Evolutionary conservation across 345 rosid species (phyloP).

Genomic region (Citrus hindsii): DNA sequence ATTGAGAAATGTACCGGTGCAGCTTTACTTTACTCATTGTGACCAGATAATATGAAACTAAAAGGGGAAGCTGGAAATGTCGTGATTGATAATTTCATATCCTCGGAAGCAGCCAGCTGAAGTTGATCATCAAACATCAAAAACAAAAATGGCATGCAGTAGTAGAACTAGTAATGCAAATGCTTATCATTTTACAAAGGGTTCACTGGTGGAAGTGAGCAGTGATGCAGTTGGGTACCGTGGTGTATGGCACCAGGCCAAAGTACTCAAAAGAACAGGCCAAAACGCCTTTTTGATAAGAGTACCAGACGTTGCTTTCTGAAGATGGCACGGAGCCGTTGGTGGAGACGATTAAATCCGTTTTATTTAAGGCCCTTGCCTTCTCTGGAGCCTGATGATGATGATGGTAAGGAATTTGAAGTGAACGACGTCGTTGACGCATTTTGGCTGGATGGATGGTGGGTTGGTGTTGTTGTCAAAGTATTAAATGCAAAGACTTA

Average conservation of each 20-base stretch:
- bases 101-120: too few species aligned
- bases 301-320: background rate
- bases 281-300: background rate
- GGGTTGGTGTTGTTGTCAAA: conserved; percentile 17
- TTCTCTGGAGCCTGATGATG: background rate
- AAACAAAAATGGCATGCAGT: background rate
- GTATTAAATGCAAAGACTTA: background rate
- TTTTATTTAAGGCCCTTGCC: conserved; percentile 14
- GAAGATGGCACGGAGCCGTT: conserved; percentile 1
- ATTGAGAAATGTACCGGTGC: too few species aligned
- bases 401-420: background rate
- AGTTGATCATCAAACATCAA: background rate
- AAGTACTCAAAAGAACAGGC: background rate
- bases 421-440: conserved; percentile 24
- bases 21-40: background rate
- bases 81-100: too few species aligned
- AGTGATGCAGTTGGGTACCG: background rate
- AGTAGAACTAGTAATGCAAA: too few species aligned
- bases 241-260: conserved; percentile 1
- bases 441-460: conserved; percentile 23
- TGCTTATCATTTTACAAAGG: background rate
- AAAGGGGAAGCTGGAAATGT: too few species aligned
- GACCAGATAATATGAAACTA: background rate
- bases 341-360: background rate
- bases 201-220: conserved; percentile 8